Conservation (phyloP, 2,329 filamentous ascomycete species). For the Ceratocystiopsis minuta region DNA sequence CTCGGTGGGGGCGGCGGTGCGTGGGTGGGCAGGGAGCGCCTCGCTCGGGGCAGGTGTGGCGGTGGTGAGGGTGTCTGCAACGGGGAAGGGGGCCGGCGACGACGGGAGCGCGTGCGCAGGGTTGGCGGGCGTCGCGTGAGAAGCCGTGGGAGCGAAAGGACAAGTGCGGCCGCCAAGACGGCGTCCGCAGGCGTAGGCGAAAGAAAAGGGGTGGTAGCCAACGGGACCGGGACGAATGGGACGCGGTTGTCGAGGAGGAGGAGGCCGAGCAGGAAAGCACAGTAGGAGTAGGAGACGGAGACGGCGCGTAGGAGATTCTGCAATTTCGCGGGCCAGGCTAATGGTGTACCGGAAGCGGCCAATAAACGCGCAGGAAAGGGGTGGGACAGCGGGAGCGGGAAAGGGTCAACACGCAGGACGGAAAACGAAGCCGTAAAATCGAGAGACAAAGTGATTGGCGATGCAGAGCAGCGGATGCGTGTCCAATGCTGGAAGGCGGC, state of each 20-base stretch:
- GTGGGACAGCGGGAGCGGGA: too few species aligned
- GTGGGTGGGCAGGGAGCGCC: conserved; percentile 5
- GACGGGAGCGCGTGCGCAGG: conserved; percentile 5
- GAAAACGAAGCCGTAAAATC: neutral
- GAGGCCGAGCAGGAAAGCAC: neutral
- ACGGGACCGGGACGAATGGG: neutral
- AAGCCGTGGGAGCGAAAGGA: conserved; percentile 28
- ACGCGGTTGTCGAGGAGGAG: neutral
- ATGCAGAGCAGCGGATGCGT: neutral
- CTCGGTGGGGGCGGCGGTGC: neutral
- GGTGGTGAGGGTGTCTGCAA: neutral
- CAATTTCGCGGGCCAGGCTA: too few species aligned
- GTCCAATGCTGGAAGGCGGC: neutral
- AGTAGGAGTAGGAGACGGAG: neutral
- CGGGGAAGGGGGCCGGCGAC: neutral
- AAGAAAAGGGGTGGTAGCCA: neutral
- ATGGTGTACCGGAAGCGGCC: too few species aligned
- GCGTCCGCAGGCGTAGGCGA: conserved; percentile 18
- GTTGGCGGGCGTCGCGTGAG: conserved; percentile 18
- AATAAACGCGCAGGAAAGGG: too few species aligned
- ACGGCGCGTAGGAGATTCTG: neutral
- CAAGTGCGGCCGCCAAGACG: conserved; percentile 27
- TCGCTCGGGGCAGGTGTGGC: neutral
- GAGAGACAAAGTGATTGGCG: neutral
- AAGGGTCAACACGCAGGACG: too few species aligned